A percentile compares a stretch with the other conserved stretches of the same genome.
Conservation (phyloP, 1,139 yeast species). For the Suhomyces bribrorum region DNA sequence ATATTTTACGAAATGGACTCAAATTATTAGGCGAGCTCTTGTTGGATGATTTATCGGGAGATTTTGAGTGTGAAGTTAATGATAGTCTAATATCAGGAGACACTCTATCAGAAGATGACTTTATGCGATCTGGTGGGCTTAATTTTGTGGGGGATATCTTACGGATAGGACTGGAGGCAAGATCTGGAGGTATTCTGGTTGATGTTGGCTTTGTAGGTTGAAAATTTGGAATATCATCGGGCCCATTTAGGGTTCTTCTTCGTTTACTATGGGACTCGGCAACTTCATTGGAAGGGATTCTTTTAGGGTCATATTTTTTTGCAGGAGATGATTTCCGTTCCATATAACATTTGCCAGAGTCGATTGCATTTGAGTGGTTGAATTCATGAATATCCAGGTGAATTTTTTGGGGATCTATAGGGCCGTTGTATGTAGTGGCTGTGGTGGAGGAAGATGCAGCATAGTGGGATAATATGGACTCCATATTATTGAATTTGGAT, state of each 20-base stretch:
- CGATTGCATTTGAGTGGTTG: constrained; percentile 1
- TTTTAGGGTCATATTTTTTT: constrained; percentile 3
- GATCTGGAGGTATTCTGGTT: constrained; percentile 1
- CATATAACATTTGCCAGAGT: too few species aligned
- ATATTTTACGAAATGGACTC: constrained; percentile 29
- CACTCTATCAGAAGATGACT: neutral
- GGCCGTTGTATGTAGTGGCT: neutral
- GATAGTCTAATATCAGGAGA: neutral
- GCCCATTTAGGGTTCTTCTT: constrained; percentile 27
- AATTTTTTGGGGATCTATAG: neutral
- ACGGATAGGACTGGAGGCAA: constrained; percentile 1
- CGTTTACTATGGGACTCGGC: constrained; percentile 20
- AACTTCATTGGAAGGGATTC: neutral
- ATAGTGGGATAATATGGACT: constrained; percentile 44
- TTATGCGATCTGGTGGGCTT: neutral
- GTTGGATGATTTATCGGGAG: neutral
- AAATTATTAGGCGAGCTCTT: constrained; percentile 3
- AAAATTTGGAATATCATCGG: constrained; percentile 24
- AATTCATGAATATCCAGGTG: constrained; percentile 3
- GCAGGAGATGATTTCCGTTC: constrained; percentile 7
- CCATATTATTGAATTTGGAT: constrained; percentile 41
- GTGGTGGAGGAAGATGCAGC: constrained; percentile 6
- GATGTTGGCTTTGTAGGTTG: constrained; percentile 4
- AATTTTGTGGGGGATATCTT: constrained; percentile 2
- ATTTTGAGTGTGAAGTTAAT: neutral